phyloP scores from a whole-genome alignment of 352 stramenopile genomes.

The Phytophthora crassamura region DNA sequence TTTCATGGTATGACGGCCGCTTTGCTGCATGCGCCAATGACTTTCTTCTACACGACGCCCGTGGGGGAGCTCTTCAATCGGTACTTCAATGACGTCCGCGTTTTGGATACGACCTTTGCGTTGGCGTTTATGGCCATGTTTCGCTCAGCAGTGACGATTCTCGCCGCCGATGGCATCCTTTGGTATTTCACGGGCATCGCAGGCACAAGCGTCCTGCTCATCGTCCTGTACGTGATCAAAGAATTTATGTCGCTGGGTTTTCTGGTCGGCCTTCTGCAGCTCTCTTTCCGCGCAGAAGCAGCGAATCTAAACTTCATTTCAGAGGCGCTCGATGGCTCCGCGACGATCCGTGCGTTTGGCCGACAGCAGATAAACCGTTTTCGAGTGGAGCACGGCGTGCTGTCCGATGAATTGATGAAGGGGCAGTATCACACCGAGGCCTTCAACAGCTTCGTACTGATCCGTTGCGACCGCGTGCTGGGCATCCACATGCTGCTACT shows the following conservation, averaged over 20 bases:
- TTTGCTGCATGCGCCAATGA: slow-evolving; percentile 47
- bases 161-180: slow-evolving; percentile 38
- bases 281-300: slow-evolving; percentile 42
- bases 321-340: slow-evolving; percentile 45
- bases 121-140: slow-evolving; percentile 43
- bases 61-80: slow-evolving; percentile 55
- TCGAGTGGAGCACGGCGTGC: slow-evolving; percentile 36
- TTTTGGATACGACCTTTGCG: slow-evolving; percentile 38
- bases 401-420: slow-evolving; percentile 45
- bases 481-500: slow-evolving; percentile 47
- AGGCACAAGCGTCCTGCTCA: slow-evolving; percentile 40
- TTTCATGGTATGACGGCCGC: slow-evolving; percentile 56
- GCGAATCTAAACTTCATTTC: slow-evolving; percentile 54
- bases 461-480: slow-evolving; percentile 45
- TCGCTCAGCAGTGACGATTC: slow-evolving; percentile 36
- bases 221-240: slow-evolving; percentile 46
- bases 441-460: slow-evolving; percentile 45
- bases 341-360: slow-evolving; percentile 48
- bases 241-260: slow-evolving; percentile 43
- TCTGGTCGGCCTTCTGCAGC: slow-evolving; percentile 41
- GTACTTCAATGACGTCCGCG: slow-evolving; percentile 48
- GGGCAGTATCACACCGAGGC: slow-evolving; percentile 30
- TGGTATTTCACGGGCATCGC: slow-evolving; percentile 46
- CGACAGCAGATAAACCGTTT: slow-evolving; percentile 37
- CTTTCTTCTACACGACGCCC: slow-evolving; percentile 56